A percentile compares a stretch with the other conserved stretches of the same genome.
Conservation (phyloP, 2,329 filamentous ascomycete species). For the Sclerotinia glacialis region DNA sequence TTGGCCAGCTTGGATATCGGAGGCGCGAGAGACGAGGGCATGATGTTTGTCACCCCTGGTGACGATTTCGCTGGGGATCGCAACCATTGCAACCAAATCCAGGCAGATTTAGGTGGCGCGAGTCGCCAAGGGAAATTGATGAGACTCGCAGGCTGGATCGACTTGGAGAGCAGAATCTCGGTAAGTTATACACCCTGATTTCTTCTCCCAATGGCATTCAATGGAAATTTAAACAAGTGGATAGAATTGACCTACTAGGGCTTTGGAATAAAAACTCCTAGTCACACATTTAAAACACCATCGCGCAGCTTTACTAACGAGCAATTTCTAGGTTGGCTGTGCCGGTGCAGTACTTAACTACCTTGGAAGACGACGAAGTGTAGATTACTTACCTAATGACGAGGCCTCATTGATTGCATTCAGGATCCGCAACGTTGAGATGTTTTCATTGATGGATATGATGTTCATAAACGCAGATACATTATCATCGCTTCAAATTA, state of each 20-base stretch:
- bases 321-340: constrained; percentile 60
- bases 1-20: constrained; percentile 54
- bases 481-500: constrained; percentile 77
- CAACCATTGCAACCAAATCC: constrained; percentile 22
- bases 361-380: constrained; percentile 64
- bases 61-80: constrained; percentile 40
- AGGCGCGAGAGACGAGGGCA: constrained; percentile 48
- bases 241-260: neutral
- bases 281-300: neutral
- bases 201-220: neutral
- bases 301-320: neutral
- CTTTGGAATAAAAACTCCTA: neutral
- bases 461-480: constrained; percentile 84
- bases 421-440: constrained; percentile 62
- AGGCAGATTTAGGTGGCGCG: constrained; percentile 45
- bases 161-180: constrained; percentile 70
- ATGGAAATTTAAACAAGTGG: no score
- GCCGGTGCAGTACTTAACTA: constrained; percentile 83
- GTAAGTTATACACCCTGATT: constrained; percentile 44
- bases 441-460: constrained; percentile 64
- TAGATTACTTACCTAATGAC: constrained; percentile 61
- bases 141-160: constrained; percentile 66
- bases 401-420: constrained; percentile 54
- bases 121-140: constrained; percentile 62
- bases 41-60: constrained; percentile 62